Evolutionary conservation across 1,139 yeast species (phyloP), one percentile per base, ranked within the genome.

Genomic region (Blastobotrys apis): DNA sequence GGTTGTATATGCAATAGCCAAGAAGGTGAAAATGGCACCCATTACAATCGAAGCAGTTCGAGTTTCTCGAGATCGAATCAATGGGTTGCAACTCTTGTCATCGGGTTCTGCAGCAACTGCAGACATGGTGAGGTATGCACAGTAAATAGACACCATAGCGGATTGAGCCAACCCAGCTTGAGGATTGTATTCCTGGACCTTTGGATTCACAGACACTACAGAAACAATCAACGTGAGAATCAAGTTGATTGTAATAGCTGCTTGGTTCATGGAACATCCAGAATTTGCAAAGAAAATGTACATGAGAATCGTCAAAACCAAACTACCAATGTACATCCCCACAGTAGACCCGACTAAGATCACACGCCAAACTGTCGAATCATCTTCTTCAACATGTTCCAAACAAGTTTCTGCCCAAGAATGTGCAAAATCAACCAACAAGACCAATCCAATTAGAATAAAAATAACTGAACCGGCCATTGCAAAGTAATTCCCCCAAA

Each of bases 331-430:
- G 61, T 88, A 92, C 97, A 92, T 88, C 19, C 78, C 64, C 36
- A 83, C 69, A 0, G 98, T 92, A 0, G 97, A 96, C 1, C 95
- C 87, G 29, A 92, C 77, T 38, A 94, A 71, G 19, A 90, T 67
- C 37, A 78, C 73, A 57, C 86, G 80, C 98, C 98, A 92, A 54
- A 85, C 57, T 43, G 80, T 77, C 41, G 90, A 83, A 51, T 90
- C 95, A 54, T 84, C 94, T 53, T 77, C 73, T 63, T 92, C 97
- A 39, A 92, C 87, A 58, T 87, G 86, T 54, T 84, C 92, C 45
- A 92, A 75, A 62, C 98, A 94, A 9, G 84, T 86, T 59, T 94
- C 99, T 0, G 98, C 97, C 97, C 97, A 94, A 49, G 94, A 94
- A 65, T 94, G 98, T 10, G 98, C 97, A 72, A 88, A 92, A 65